A percentile compares a stretch with the other conserved stretches of the same genome.
Conservation (phyloP, 345 rosid genomes). For the Melaleuca quinquenervia region DNA sequence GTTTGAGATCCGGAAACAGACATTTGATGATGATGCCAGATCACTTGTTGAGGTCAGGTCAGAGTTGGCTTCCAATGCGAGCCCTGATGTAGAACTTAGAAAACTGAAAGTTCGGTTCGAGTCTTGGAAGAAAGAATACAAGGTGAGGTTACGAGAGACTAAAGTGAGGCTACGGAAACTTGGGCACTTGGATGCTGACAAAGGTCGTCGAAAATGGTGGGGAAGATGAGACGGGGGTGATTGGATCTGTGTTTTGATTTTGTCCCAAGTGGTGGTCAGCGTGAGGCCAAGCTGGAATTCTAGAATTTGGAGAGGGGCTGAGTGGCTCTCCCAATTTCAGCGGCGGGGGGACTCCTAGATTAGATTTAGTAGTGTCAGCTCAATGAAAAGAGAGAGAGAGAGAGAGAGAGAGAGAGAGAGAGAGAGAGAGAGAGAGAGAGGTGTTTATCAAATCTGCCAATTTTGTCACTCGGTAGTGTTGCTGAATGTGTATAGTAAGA, state of each 20-base stretch:
- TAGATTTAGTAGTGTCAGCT: not conserved
- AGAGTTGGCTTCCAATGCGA: constrained; percentile 16
- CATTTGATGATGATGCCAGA: constrained; percentile 57
- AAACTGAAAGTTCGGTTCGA: constrained; percentile 59
- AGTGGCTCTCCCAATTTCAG: not conserved
- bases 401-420: not conserved
- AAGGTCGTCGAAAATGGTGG: constrained; percentile 81
- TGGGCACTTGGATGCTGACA: constrained; percentile 33
- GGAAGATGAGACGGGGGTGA: constrained; percentile 31
- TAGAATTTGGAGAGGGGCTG: not conserved
- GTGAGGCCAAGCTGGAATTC: not conserved
- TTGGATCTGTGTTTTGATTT: not conserved
- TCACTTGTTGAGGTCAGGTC: constrained; percentile 37
- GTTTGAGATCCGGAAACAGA: constrained; percentile 58
- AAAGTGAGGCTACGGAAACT: constrained; percentile 56
- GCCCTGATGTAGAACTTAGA: constrained; percentile 51
- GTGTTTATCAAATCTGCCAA: constrained; percentile 5
- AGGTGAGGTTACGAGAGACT: constrained; percentile 53
- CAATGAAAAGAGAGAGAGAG: not conserved
- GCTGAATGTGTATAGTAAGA: not conserved
- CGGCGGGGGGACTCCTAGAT: not conserved
- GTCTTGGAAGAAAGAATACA: constrained; percentile 87
- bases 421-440: not conserved
- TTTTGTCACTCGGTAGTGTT: constrained; percentile 14
- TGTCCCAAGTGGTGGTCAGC: not conserved